These are phyloP conservation scores for Neoboletus brunneissimus DNA, from an alignment of 768 basidiomycete species.

Conservation along the genomic window DNA sequence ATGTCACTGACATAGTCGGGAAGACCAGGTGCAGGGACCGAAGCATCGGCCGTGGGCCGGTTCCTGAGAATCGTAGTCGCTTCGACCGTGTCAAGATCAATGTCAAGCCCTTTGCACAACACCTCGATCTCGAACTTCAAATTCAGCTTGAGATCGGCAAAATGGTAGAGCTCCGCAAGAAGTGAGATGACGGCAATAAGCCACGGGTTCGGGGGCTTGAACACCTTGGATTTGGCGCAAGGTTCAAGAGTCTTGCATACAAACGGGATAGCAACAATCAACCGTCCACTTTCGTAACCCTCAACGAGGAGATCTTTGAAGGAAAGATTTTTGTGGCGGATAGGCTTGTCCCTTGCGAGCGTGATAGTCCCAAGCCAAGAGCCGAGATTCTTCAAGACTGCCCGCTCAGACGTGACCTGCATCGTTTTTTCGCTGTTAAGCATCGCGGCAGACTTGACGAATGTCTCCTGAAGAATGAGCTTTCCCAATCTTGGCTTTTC, in stretches of 20 bases:
- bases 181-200: slow-evolving; percentile 92
- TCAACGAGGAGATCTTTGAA: slow-evolving; percentile 98
- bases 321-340: slow-evolving; percentile 89
- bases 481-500: slow-evolving; percentile 63
- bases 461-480: slow-evolving; percentile 91
- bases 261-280: slow-evolving; percentile 94
- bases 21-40: slow-evolving; percentile 50
- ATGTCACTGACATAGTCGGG: slow-evolving; percentile 82
- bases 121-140: slow-evolving; percentile 99
- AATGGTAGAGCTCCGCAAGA: slow-evolving; percentile 94
- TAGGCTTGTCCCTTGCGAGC: slow-evolving; percentile 86
- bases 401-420: slow-evolving; percentile 80
- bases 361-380: slow-evolving; percentile 95
- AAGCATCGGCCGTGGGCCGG: slow-evolving; percentile 60
- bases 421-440: slow-evolving; percentile 92
- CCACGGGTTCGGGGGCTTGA: slow-evolving; percentile 98
- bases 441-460: slow-evolving; percentile 77
- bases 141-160: slow-evolving; percentile 92
- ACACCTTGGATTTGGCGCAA: slow-evolving; percentile 85
- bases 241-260: slow-evolving; percentile 96
- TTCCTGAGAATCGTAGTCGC: slow-evolving; percentile 80
- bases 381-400: slow-evolving; percentile 88
- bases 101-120: slow-evolving; percentile 85
- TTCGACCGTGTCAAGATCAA: slow-evolving; percentile 83
- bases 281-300: slow-evolving; percentile 87